A percentile compares a stretch with the other conserved stretches of the same genome.
phyloP scores from a whole-genome alignment of 106 monocot genomes.

The Alisma plantagoaquatica region DNA sequence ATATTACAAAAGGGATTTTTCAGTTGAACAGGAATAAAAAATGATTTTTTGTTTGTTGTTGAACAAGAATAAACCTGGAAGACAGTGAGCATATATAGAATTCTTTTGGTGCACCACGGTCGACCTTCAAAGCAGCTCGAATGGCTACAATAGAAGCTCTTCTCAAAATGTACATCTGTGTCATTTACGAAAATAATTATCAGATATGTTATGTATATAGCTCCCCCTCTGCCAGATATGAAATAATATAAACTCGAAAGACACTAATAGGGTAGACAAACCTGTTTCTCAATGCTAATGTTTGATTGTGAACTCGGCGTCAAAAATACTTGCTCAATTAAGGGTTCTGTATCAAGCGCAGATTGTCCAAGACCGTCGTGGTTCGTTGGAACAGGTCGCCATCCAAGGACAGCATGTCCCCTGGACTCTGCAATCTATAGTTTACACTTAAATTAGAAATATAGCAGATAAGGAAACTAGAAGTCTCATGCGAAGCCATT shows the following conservation, averaged over 20 bases:
- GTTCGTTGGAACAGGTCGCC: conserved; percentile 77
- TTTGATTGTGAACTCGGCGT: conserved; percentile 38
- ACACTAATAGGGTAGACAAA: too few relatives aligned
- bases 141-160: conserved; percentile 71
- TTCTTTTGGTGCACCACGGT: conserved; percentile 62
- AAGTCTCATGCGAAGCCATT: too few relatives aligned
- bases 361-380: conserved; percentile 72
- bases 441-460: not conserved
- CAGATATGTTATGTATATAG: not conserved
- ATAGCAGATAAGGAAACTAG: too few relatives aligned
- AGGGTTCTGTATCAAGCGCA: conserved; percentile 71
- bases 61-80: conserved; percentile 74
- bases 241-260: too few relatives aligned
- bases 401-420: conserved; percentile 85
- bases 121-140: conserved; percentile 59
- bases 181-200: not conserved
- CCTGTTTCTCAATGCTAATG: conserved; percentile 86
- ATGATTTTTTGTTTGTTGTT: too few relatives aligned
- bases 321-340: conserved; percentile 85
- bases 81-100: conserved; percentile 92
- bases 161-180: conserved; percentile 79
- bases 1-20: too few relatives aligned
- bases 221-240: too few relatives aligned
- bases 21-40: too few relatives aligned
- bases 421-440: conserved; percentile 69